Evolutionary conservation across 129 eudicot genomes (phyloP).

Genomic region (Mikania micrantha): DNA sequence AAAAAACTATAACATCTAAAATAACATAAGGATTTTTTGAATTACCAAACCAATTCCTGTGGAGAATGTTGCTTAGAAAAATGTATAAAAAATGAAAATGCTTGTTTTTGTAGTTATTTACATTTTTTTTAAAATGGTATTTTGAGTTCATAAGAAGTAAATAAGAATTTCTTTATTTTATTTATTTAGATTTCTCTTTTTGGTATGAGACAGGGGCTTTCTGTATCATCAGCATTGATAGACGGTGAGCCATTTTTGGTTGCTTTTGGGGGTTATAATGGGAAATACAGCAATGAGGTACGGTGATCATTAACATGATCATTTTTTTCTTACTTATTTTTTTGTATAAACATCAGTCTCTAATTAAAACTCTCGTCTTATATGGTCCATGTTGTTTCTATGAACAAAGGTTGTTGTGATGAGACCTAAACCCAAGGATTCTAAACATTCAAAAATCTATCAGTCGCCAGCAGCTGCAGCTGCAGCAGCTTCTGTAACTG

Average conservation of each 20-base stretch:
- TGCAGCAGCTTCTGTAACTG: conserved; percentile 96
- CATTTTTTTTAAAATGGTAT: background rate
- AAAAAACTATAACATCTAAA: background rate
- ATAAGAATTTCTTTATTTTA: background rate
- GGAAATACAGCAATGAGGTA: conserved; percentile 89
- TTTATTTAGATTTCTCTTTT: background rate
- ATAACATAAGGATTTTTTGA: background rate
- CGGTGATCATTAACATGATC: background rate
- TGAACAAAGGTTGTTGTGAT: conserved; percentile 54
- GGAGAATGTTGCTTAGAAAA: background rate
- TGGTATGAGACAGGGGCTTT: conserved; percentile 63
- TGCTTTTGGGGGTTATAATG: conserved; percentile 95
- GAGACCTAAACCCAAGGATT: conserved; percentile 69
- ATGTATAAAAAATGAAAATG: background rate
- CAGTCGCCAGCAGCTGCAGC: conserved; percentile 98
- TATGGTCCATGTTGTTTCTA: conserved; percentile 5
- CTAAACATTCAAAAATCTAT: conserved; percentile 56
- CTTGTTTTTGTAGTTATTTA: background rate
- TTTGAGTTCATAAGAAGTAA: background rate
- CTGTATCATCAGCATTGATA: conserved; percentile 56
- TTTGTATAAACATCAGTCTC: conserved; percentile 6
- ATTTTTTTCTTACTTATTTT: background rate
- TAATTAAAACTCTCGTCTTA: conserved; percentile 8
- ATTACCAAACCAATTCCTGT: background rate
- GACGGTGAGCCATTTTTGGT: conserved; percentile 61